Evolutionary conservation across 1,284 basidiomycete species (phyloP).

Genomic region (Trichosporon asahii): DNA sequence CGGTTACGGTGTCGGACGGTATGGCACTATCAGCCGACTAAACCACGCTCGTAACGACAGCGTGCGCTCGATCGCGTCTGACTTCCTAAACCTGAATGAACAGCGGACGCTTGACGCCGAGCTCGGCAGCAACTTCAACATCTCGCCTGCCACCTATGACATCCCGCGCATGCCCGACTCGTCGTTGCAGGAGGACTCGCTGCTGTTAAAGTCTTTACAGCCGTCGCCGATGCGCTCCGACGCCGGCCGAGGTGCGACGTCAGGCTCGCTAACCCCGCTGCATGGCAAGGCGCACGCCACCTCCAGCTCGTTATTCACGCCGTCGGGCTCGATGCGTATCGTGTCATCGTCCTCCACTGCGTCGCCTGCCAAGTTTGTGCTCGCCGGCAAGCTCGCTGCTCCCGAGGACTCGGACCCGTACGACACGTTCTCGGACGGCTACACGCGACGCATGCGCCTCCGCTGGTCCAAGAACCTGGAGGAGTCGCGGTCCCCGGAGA

Average conservation of each 20-base stretch:
- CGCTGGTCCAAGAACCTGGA: background rate
- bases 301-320: background rate
- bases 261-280: background rate
- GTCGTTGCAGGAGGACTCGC: background rate
- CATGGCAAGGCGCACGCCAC: background rate
- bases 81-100: slow-evolving; percentile 9
- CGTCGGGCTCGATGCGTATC: background rate
- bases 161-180: background rate
- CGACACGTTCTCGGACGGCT: slow-evolving; percentile 2
- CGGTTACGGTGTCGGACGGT: background rate
- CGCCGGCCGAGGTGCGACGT: background rate
- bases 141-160: background rate
- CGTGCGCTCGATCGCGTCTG: slow-evolving; percentile 22
- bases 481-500: background rate
- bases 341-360: background rate
- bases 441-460: background rate
- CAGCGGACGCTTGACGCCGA: slow-evolving; percentile 37
- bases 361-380: background rate
- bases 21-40: background rate
- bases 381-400: background rate
- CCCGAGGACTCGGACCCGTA: slow-evolving; percentile 5
- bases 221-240: background rate
- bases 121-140: slow-evolving; percentile 18
- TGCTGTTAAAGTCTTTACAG: background rate
- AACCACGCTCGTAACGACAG: slow-evolving; percentile 14